Evolutionary conservation across 306 rosid species (phyloP), one percentile per base, ranked within the genome.

Genomic region (Ammopiptanthus mongolicus): DNA sequence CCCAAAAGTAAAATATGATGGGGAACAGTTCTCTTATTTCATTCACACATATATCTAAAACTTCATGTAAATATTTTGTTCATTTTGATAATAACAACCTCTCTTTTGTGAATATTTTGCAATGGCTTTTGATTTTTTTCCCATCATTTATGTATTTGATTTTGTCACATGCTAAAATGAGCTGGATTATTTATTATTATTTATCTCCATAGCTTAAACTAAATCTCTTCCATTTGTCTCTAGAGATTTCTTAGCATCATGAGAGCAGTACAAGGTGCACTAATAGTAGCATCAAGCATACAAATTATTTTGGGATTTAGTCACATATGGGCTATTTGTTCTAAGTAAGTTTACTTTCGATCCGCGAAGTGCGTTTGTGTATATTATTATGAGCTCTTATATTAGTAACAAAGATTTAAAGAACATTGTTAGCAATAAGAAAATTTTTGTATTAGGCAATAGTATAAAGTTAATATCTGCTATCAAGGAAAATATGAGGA

Each of bases 181-280:
- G n/a, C n/a, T n/a, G n/a, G n/a, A n/a, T n/a, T n/a, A n/a, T n/a
- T n/a, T n/a, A n/a, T n/a, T n/a, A n/a, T n/a, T n/a, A n/a, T 23
- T 23, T 23, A 18, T 60, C 52, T 69, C 28, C 23, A 2, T 42
- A 58, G 17, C 37, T 17, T 34, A 69, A 15, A 7, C 66, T 75
- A 80, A 80, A 48, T 41, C 29, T 34, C 29, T 76, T 64, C 55
- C 31, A 39, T 77, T 56, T 61, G 6, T 74, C 61, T 82, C 6
- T 77, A 90, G 95, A 90, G 91, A 77, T 93, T 93, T 87, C 86
- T 88, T 1, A 89, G 76, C 85, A 89, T 96, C 69, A 93, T 90
- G 96, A 89, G 89, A 79, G 96, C 93, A 71, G 90, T 89, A 3
- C 98, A 93, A 85, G 98, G 97, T 74, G 96, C 97, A 18, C 78